Evolutionary conservation across 768 basidiomycete species (phyloP).

Genomic region (Xerocomellus amylosporus): DNA sequence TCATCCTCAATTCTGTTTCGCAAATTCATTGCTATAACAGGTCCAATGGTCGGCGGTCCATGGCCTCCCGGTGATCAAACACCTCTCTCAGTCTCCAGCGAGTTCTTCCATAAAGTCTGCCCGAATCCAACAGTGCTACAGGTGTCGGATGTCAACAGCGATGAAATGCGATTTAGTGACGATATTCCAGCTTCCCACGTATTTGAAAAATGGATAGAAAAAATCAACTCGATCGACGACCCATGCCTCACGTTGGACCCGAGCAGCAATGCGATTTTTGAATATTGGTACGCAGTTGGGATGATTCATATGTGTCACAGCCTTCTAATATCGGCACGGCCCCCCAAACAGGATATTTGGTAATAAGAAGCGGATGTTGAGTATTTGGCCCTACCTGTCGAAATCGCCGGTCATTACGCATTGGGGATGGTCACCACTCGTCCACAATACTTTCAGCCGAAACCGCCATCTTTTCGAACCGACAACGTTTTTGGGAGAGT

Average conservation of each 20-base stretch:
- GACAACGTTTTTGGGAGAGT: neutral
- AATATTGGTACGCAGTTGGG: constrained; percentile 32
- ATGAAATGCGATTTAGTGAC: constrained; percentile 27
- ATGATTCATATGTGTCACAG: neutral
- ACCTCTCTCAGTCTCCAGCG: constrained; percentile 36
- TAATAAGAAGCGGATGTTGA: constrained; percentile 29
- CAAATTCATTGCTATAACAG: constrained; percentile 20
- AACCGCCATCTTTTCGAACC: constrained; percentile 32
- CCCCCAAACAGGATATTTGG: constrained; percentile 33
- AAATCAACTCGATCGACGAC: constrained; percentile 35
- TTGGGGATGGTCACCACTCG: constrained; percentile 39
- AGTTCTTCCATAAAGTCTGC: constrained; percentile 43
- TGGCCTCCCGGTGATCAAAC: constrained; percentile 33
- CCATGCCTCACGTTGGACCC: constrained; percentile 39
- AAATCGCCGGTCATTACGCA: constrained; percentile 34
- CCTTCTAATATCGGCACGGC: neutral
- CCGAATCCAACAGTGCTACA: constrained; percentile 35
- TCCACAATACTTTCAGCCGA: constrained; percentile 30
- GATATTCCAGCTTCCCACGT: constrained; percentile 29
- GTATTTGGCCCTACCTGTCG: constrained; percentile 34
- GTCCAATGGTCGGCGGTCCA: constrained; percentile 41
- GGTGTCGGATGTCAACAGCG: constrained; percentile 27
- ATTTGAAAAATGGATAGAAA: constrained; percentile 39
- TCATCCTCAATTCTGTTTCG: neutral
- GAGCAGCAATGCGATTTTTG: constrained; percentile 30